These are phyloP conservation scores for Aspergillus saccharolyticus DNA, from an alignment of 495 filamentous ascomycete species.

Conservation along the genomic window DNA sequence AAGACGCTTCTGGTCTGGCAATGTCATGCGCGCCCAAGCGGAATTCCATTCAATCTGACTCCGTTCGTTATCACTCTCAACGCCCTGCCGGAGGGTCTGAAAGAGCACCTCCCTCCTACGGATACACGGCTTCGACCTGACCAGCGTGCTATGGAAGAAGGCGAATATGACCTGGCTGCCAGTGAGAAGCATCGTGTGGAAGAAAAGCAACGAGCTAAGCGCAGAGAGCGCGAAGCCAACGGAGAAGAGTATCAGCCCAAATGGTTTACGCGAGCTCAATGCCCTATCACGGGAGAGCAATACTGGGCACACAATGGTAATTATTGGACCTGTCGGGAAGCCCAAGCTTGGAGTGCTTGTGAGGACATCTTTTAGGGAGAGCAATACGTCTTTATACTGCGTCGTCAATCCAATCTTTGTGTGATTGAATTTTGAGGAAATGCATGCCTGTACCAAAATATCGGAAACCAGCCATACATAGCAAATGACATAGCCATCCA, in stretches of 20 bases:
- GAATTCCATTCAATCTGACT: constrained; percentile 93
- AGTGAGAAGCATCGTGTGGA: constrained; percentile 92
- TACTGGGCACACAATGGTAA: constrained; percentile 85
- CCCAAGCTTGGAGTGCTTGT: constrained; percentile 48
- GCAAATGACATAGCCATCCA: no score
- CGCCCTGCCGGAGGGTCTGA: constrained; percentile 70
- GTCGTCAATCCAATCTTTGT: not conserved
- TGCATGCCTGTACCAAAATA: not conserved
- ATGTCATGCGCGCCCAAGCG: constrained; percentile 69
- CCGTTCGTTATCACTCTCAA: constrained; percentile 95
- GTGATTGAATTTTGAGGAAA: not conserved
- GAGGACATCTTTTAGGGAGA: constrained; percentile 60
- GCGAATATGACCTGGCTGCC: constrained; percentile 88
- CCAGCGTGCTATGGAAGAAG: constrained; percentile 98
- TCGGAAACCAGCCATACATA: no score
- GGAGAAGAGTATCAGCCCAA: constrained; percentile 79
- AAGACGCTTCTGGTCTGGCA: constrained; percentile 93
- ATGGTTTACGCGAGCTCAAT: constrained; percentile 74
- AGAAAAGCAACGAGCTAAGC: constrained; percentile 80
- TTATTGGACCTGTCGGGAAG: constrained; percentile 69
- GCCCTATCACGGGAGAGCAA: constrained; percentile 77
- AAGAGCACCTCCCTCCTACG: constrained; percentile 74
- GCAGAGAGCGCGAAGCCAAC: constrained; percentile 63
- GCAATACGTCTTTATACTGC: not conserved
- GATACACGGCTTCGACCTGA: constrained; percentile 88